phyloP scores from a whole-genome alignment of 2,329 filamentous ascomycete species.

The Cladophialophora psammophila region DNA sequence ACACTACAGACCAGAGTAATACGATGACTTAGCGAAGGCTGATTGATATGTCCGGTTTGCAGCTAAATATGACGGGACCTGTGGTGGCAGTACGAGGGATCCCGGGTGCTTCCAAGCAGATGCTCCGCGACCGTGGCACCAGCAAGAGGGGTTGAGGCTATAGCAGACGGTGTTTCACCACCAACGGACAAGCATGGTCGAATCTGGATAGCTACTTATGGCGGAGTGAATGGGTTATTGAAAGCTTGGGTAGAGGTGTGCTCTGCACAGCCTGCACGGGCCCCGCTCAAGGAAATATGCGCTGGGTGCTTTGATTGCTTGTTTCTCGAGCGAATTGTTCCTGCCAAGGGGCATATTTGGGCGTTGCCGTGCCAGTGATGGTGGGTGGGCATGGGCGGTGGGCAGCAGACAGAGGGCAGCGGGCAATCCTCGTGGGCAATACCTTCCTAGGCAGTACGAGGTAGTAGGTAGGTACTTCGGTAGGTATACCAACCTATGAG shows the following conservation, averaged over 20 bases:
- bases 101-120: background rate
- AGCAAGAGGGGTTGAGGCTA: background rate
- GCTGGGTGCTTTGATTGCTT: background rate
- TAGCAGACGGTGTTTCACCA: constrained; percentile 16
- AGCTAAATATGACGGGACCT: too few species aligned
- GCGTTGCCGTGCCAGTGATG: constrained; percentile 24
- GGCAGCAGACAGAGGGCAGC: background rate
- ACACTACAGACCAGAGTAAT: background rate
- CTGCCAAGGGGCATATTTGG: constrained; percentile 15
- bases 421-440: too few species aligned
- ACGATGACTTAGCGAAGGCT: background rate
- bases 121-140: background rate
- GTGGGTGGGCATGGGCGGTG: background rate
- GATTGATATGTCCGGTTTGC: background rate
- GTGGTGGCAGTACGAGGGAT: too few species aligned
- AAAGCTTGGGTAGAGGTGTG: constrained; percentile 12
- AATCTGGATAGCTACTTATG: background rate
- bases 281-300: constrained; percentile 12
- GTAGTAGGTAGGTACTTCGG: too few species aligned
- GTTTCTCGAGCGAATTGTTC: constrained; percentile 12
- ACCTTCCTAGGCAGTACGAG: too few species aligned
- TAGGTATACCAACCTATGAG: too few species aligned
- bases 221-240: constrained; percentile 5
- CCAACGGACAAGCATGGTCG: background rate
- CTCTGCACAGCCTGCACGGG: background rate